Evolutionary conservation across 2,329 filamentous ascomycete species (phyloP), one percentile per base, ranked within the genome.

Genomic region (Geosmithia putterillii): DNA sequence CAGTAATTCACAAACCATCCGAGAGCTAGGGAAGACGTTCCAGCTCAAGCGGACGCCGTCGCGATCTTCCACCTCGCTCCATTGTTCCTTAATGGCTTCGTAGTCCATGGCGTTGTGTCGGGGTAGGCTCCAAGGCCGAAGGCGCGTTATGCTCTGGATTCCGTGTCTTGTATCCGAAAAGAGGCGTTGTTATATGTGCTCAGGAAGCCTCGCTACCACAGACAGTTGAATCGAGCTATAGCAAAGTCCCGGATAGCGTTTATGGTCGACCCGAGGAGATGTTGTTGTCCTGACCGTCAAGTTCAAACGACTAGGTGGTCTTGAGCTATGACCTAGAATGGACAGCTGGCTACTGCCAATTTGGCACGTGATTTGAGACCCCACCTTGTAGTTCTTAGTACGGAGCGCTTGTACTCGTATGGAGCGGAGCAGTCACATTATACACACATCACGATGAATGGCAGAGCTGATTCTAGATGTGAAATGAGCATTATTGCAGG

Each of bases 21-120:
- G 87, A 58, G 90, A 90, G 70, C 89, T 95, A 41, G 92, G 92
- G 58, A 98, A 94, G 48, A 94, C 94, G 62, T 98, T 98, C 92
- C 92, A 98, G 67, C 90, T 95, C 52, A 98, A 74, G 50, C 92
- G 82, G 57, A 96, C 79, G 48, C 92, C 92, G 79, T 98, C 92
- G 54, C 86, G 81, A 59, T 98, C 92, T 70, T 98, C 92, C 46
- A 94, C 82, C 63, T 95, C 88, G 57, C 83, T 87, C 89, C 89
- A 95, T 69, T 90, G 84, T 66, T 95, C 89, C 69, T 95, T 95
- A 53, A 94, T 70, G 53, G 81, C 76, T 64, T 95, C 89, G 73
- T 87, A 94, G 62, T 95, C 89, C 88, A 95, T 95, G 28, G 28
- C 15, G 10, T 32, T 14, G 28, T n/a, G 15, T 32, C 3, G 5